Base-by-base conservation (phyloP, 495 filamentous ascomycete genomes). In the Penicillium lagena region DNA sequence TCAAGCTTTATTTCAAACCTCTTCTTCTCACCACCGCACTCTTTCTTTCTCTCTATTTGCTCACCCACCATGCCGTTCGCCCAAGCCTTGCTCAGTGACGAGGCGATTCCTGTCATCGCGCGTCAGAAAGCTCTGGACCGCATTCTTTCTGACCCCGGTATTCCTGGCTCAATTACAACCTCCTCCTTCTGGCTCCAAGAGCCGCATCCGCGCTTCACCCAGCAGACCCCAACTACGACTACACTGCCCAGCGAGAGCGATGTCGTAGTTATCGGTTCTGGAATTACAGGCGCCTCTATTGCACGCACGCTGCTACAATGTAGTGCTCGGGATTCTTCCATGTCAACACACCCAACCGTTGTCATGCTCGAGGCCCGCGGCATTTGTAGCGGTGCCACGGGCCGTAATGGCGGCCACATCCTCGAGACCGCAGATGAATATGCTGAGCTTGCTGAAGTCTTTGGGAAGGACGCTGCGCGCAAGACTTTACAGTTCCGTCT, bases 351-450 rank as follows among this genome's bases (percentile, higher is more conserved):
- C 15, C 57, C 51, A 43, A 54, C 49, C 48, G 60, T 90, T 1
- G 72, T 89, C 1, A 82, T 93, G 73, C 67, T 95, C 2, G 89
- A 95, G 62, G 87, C 87, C 6, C 73, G 87, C 39, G 81, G 86
- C 61, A 79, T 82, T 8, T 90, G 85, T 56, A 87, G 75, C 67
- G 89, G 89, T 12, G 89, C 88, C 12, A 93, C 89, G 0, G 88
- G 88, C 0, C 68, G 87, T 0, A 73, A 73, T 43, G 68, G 70
- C 0, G 67, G 67, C 1, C 67, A 71, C 39, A 59, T 68, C 0
- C 49, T 65, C 1, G 57, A 63, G 13, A 56, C 58, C 11, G 54
- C 38, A 2, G 58, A 63, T 29, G 49, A 59, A 9, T 68, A 64
- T 27, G 36, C 43, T 7, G 61, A 64, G 6, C 17, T 59, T 0